phyloP scores from a whole-genome alignment of 257 asterid genomes.

The Solanum dulcamara region DNA sequence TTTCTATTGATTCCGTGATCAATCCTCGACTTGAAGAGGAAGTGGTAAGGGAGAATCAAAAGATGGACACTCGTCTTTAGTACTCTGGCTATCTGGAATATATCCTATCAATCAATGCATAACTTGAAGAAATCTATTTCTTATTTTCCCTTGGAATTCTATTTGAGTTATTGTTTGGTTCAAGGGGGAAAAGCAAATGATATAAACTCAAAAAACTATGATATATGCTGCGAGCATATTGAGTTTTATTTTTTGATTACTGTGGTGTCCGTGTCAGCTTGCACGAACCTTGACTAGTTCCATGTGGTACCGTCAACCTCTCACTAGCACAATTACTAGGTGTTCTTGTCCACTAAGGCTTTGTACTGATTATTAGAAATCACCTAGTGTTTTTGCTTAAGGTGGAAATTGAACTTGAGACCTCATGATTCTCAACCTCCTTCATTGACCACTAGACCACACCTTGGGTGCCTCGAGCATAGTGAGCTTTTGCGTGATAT shows the following conservation, averaged over 20 bases:
- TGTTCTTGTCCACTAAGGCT: not conserved
- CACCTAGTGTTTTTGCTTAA: not conserved
- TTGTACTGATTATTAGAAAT: not conserved
- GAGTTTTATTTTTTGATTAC: not conserved
- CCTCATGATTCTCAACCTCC: not conserved
- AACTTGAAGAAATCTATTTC: not conserved
- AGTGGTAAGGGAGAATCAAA: not conserved
- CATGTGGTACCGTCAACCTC: not conserved
- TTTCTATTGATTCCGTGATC: not conserved
- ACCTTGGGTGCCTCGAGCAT: not conserved
- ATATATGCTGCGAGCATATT: not conserved
- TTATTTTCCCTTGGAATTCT: not conserved
- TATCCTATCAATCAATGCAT: not conserved
- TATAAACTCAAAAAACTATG: not conserved
- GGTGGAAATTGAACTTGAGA: not conserved
- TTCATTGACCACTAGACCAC: not conserved
- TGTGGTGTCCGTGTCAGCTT: not conserved
- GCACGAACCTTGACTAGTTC: not conserved
- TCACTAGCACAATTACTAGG: not conserved
- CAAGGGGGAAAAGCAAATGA: not conserved
- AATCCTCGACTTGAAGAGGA: not conserved
- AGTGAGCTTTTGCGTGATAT: not conserved
- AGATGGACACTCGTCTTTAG: not conserved
- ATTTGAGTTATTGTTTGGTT: not conserved
- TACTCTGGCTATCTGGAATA: not conserved